A percentile compares a stretch with the other conserved stretches of the same genome.
Evolutionary conservation across 345 rosid genomes (phyloP).

Genomic region (Lumnitzera littorea): DNA sequence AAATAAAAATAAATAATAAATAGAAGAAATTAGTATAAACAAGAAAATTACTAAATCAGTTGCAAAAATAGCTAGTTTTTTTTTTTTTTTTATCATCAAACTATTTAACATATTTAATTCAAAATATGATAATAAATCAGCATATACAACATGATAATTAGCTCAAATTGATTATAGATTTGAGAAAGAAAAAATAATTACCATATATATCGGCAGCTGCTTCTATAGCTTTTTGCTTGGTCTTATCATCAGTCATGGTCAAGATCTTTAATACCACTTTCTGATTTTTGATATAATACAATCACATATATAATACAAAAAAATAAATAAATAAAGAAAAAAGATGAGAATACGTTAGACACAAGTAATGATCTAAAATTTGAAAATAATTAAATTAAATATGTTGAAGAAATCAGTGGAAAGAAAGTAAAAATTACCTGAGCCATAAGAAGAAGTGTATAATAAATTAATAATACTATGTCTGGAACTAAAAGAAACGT

Average conservation of each 20-base stretch:
- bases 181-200: constrained; percentile 5
- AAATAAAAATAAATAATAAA: not conserved
- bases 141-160: not conserved
- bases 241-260: constrained; percentile 89
- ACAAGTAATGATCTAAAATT: too few relatives aligned
- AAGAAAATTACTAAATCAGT: not conserved
- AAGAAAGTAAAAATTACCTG: constrained; percentile 34
- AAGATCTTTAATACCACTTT: constrained; percentile 76
- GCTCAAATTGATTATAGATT: not conserved
- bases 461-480: not conserved
- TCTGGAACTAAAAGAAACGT: too few relatives aligned
- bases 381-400: too few relatives aligned
- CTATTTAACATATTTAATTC: too few relatives aligned
- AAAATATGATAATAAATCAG: too few relatives aligned
- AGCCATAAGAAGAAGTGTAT: constrained; percentile 31
- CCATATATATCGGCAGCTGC: constrained; percentile 89
- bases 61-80: too few relatives aligned
- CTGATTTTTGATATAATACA: constrained; percentile 19
- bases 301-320: not conserved
- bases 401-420: too few relatives aligned
- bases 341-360: too few relatives aligned
- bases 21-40: not conserved
- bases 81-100: too few relatives aligned
- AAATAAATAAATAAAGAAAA: not conserved
- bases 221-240: constrained; percentile 85